Base-by-base conservation (phyloP, 352 stramenopile species). In the Globisporangium irregulare region DNA sequence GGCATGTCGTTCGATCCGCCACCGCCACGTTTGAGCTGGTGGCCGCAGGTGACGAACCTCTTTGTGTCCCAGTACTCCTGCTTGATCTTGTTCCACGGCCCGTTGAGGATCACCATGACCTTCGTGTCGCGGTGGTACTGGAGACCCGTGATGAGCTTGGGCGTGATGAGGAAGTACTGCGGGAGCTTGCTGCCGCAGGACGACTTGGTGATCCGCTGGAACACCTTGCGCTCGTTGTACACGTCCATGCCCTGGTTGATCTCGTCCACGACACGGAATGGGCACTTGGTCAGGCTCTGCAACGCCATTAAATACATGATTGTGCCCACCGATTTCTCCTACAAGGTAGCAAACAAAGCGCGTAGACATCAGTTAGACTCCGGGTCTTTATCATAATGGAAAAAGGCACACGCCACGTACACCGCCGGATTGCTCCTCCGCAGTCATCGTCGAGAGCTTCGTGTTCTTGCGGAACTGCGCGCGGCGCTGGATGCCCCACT, bases 301-400 rank as follows among this genome's bases (percentile, higher is more conserved):
- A 96, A 78, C 34, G 89, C 89, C 89, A 96, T 96, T 69, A 96
- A 73, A 60, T 96, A 96, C 87, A 96, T 95, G 68, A 94, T 96
- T n/a, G 89, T 96, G 43, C 87, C 87, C 5, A 96, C 89, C 36
- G 87, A 93, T 83, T 95, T 96, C 78, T 96, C 89, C 87, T 95
- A 57, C 22, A 60, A 18, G 5, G 67, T 25, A 62, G 25, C 29
- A 7, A 54, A 51, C 24, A 67, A 18, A 67, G 61, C 61, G 54
- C 1, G 24, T 41, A 64, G 12, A 25, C 41, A 61, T 57, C 3
- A 61, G 62, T 67, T 4, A 61, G 51, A 7, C 34, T 43, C 34
- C 15, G 9, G 18, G 18, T 10, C 15, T 50, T 50, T 5, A 41
- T 50, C 15, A 41, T 41, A 46, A 14, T 46, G 29, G 29, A 32